phyloP scores from a whole-genome alignment of 2,329 filamentous ascomycete species.

The Aureobasidium sp. region DNA sequence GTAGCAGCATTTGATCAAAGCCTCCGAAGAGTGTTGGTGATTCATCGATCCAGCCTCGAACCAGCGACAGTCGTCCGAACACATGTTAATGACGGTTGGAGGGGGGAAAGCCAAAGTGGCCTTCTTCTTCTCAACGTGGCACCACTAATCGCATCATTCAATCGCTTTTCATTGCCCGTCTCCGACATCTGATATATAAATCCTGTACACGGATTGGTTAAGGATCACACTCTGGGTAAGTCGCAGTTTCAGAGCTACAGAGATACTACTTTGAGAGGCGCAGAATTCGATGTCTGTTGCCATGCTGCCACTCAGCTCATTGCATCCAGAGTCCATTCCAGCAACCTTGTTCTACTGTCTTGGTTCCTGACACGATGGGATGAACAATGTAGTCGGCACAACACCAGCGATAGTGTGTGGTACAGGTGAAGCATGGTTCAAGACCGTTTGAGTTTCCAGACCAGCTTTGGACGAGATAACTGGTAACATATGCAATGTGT shows the following conservation, averaged over 20 bases:
- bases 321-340: neutral
- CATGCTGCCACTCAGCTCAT: neutral
- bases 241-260: neutral
- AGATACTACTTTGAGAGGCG: neutral
- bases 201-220: neutral
- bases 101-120: neutral
- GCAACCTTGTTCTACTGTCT: neutral
- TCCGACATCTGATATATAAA: neutral
- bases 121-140: neutral
- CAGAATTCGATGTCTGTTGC: neutral
- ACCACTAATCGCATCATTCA: neutral
- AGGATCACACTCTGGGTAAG: neutral
- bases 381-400: neutral
- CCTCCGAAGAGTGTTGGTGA: no score
- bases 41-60: neutral
- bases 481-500: no score
- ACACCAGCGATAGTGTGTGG: no score
- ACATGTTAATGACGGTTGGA: neutral
- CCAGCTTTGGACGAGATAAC: no score
- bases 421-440: no score
- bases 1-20: no score
- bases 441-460: no score
- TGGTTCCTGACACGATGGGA: neutral
- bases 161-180: neutral
- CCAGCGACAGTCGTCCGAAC: neutral